Evolutionary conservation across 768 basidiomycete genomes (phyloP), one percentile per base, ranked within the genome.

Genomic region (Lentinula lateritia): DNA sequence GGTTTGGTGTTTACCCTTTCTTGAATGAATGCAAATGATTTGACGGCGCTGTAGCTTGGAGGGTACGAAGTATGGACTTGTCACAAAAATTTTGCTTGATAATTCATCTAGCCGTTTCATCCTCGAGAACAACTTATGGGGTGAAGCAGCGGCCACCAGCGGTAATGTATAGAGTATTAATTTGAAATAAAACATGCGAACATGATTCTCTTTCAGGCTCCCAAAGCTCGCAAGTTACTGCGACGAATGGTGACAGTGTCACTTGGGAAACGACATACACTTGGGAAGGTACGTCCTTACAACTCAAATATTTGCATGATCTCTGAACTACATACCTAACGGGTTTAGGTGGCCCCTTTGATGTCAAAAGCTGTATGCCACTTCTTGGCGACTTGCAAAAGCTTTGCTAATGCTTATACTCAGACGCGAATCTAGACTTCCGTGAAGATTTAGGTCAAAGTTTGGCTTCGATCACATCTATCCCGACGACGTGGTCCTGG

Each of bases 371-470:
- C 68, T 74, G 72, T 74, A 52, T 20, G 46, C 23, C n/a, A n/a
- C n/a, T 23, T 18, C 67, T 66, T 20, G 13, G 9, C 63, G 2
- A 6, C 28, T 12, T 9, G 20, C 18, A n/a, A 23, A 23, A 20
- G n/a, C 15, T 12, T 48, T 20, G 46, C n/a, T 23, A 12, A 38
- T 16, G 45, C 28, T 6, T 12, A 8, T 16, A 16, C 15, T 32
- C 20, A 74, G 73, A 72, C 58, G 69, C 73, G n/a, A 73, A 75
- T 52, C 66, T 75, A 50, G 69, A 75, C 59, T 68, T 75, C n/a
- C 64, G 67, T 38, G 61, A 63, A 23, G 71, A 71, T 8, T 53
- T 72, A 10, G 69, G 67, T 16, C 71, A 75, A 61, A 32, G 28
- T 43, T 5, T 61, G 13, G 42, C 41, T 34, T 45, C 61, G 58